Percentiles rank a stretch among this genome's conserved stretches.
These are phyloP conservation scores for Nectriaceae sp. DNA, from an alignment of 2,329 filamentous ascomycete genomes.

Conservation along the genomic window DNA sequence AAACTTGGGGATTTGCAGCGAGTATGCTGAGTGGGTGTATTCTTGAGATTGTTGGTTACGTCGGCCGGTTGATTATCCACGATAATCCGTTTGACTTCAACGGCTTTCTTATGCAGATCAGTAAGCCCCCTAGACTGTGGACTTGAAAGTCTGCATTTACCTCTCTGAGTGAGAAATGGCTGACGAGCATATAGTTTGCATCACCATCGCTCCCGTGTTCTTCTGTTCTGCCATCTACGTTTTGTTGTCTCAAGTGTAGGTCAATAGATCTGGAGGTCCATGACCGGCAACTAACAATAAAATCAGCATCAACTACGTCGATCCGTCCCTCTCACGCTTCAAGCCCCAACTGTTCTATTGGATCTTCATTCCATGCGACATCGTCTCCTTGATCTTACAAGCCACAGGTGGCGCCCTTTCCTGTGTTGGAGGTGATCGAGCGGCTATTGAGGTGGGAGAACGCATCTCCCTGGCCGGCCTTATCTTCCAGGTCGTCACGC, in stretches of 20 bases:
- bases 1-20: slow-evolving; percentile 42
- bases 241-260: slow-evolving; percentile 31
- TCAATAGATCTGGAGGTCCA: neutral
- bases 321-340: slow-evolving; percentile 25
- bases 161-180: no score
- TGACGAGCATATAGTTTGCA: slow-evolving; percentile 27
- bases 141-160: no score
- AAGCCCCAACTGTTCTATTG: slow-evolving; percentile 24
- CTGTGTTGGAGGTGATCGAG: slow-evolving; percentile 34
- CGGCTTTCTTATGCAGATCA: slow-evolving; percentile 66
- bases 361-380: slow-evolving; percentile 44
- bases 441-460: slow-evolving; percentile 39
- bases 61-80: slow-evolving; percentile 56
- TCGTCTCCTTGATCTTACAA: slow-evolving; percentile 53
- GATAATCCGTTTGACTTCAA: slow-evolving; percentile 57
- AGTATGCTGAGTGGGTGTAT: slow-evolving; percentile 56
- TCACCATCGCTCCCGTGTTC: slow-evolving; percentile 34
- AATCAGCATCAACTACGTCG: slow-evolving; percentile 25
- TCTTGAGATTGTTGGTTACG: slow-evolving; percentile 62
- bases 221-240: slow-evolving; percentile 32
- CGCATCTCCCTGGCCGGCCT: slow-evolving; percentile 54
- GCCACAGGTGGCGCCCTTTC: slow-evolving; percentile 52
- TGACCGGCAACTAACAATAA: neutral
- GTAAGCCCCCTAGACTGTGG: slow-evolving; percentile 43
- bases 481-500: slow-evolving; percentile 51